Evolutionary conservation across 2,329 filamentous ascomycete genomes (phyloP).

Genomic region (Alternaria solani): DNA sequence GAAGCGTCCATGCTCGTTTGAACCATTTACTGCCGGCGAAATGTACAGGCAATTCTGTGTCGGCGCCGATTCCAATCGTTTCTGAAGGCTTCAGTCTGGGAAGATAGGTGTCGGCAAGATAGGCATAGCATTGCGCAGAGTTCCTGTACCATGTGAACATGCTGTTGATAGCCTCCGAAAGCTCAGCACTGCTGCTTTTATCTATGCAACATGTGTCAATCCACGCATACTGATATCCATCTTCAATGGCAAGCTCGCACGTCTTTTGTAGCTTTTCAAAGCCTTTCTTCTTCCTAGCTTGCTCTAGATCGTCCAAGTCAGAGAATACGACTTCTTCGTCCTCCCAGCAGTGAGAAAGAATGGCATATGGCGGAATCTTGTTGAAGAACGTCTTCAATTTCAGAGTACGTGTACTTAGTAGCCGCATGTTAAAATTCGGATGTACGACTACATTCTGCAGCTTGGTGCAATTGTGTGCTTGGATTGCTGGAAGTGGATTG

Average conservation of each 20-base stretch:
- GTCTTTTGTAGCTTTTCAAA: constrained; percentile 29
- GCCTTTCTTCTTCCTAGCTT: constrained; percentile 18
- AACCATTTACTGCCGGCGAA: constrained; percentile 28
- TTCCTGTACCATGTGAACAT: constrained; percentile 30
- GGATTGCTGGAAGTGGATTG: not conserved
- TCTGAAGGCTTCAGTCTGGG: too few species aligned
- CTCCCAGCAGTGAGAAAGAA: constrained; percentile 29
- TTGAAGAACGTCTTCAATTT: constrained; percentile 18
- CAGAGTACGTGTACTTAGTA: constrained; percentile 14
- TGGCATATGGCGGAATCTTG: constrained; percentile 23
- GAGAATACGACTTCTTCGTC: constrained; percentile 23
- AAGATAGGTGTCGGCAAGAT: constrained; percentile 14
- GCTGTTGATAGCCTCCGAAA: constrained; percentile 26
- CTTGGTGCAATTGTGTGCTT: not conserved
- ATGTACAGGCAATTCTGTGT: not conserved
- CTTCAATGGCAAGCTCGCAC: constrained; percentile 13
- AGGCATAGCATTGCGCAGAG: constrained; percentile 23
- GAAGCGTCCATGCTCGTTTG: constrained; percentile 27
- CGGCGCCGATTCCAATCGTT: too few species aligned
- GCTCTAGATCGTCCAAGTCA: constrained; percentile 18
- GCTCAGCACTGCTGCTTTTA: constrained; percentile 25
- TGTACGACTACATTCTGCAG: not conserved
- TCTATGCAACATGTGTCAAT: constrained; percentile 35
- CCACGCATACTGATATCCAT: constrained; percentile 20
- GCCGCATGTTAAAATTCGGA: not conserved